Base-by-base conservation (phyloP, 1,284 basidiomycete species). In the Leccinum angustisporum region DNA sequence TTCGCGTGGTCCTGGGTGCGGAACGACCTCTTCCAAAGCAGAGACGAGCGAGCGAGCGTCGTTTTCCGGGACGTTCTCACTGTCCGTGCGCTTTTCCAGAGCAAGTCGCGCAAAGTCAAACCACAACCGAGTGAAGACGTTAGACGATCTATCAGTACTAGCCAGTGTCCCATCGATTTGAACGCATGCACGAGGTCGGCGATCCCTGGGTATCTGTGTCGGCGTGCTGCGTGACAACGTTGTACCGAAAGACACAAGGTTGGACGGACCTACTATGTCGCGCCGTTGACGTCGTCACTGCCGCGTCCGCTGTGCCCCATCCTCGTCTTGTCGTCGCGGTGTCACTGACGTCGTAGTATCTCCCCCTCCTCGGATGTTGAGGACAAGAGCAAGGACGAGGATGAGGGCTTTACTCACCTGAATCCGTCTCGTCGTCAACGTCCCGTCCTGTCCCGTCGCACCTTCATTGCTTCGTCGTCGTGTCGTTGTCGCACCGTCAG, bases 151-250 rank as follows among this genome's bases (percentile, higher is more conserved):
- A 3, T 72, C 66, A 0, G 74, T 25, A 25, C 21, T 63, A 54
- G 87, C 84, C 48, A 97, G 79, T 21, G 78, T 0, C 95, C 95
- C 18, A 95, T 77, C 10, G 76, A 70, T 57, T 86, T 85, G 80
- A 97, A 94, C 0, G 85, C 82, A 56, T 90, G 81, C 79, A 97
- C 87, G 34, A 95, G 78, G 7, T 80, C 76, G 6, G 90, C 84
- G 75, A 96, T 98, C 9, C 95, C 95, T 40, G 91, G 89, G 75
- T 97, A 97, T 72, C 94, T 92, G 43, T 36, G 3, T 58, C 25
- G 4, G 21, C 6, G 11, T 21, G 43, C 5, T 14, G 21, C 10
- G 6, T 61, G 31, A 59, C 56, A 30, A 14, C 48, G 57, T 34
- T 5, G 36, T 7, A 38, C 11, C 2, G 14, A 38, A 16, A 43